Conservation (phyloP, 257 asterid genomes). For the Striga asiatica region DNA sequence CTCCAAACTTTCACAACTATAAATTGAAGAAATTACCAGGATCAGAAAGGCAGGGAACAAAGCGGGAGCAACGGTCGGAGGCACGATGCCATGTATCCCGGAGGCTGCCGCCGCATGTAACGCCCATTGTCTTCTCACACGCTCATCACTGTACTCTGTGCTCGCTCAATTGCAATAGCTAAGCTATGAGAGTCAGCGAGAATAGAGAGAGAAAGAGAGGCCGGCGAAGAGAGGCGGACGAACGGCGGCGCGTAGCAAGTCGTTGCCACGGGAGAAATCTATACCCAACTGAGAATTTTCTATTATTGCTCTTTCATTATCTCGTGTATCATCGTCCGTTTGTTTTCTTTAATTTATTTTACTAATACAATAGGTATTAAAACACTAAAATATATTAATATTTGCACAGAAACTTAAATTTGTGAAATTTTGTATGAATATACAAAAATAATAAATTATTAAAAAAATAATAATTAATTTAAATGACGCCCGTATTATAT, state of each 20-base stretch:
- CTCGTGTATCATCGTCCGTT: too few species aligned
- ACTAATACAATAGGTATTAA: too few species aligned
- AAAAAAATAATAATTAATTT: too few species aligned
- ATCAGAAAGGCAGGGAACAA: conserved; percentile 83
- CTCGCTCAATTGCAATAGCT: conserved; percentile 19
- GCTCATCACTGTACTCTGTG: conserved; percentile 23
- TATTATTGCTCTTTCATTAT: conserved; percentile 1
- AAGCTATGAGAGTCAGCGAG: not conserved
- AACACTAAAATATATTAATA: too few species aligned
- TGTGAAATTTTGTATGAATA: too few species aligned
- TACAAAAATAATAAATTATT: too few species aligned
- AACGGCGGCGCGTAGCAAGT: conserved; percentile 14
- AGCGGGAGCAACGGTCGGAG: conserved; percentile 62
- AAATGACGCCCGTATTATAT: too few species aligned
- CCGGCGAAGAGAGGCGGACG: not conserved
- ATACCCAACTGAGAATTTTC: not conserved
- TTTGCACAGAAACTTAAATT: too few species aligned
- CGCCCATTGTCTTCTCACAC: conserved; percentile 49
- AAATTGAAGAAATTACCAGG: conserved; percentile 41
- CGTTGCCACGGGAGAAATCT: conserved; percentile 4
- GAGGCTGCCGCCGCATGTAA: conserved; percentile 35
- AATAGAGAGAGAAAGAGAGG: not conserved
- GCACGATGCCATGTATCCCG: conserved; percentile 50
- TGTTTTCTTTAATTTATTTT: too few species aligned
- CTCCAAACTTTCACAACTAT: not conserved